Evolutionary conservation across 768 basidiomycete species (phyloP), one percentile per base, ranked within the genome.

Genomic region (Mycena crocata): DNA sequence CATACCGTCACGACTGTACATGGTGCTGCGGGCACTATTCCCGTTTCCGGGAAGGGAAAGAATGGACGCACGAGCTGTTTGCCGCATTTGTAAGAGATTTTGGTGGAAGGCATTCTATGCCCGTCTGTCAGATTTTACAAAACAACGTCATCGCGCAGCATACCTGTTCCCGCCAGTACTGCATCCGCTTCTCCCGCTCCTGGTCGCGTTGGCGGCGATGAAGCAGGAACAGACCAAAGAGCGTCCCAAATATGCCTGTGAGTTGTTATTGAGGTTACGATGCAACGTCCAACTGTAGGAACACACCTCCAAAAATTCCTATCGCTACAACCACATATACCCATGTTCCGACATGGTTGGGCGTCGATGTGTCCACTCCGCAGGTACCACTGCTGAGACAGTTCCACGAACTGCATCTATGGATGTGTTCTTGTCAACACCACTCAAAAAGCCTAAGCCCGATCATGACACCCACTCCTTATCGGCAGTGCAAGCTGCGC

Each of bases 121-220:
- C 59, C 10, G 15, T 61, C 42, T 66, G 59, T 49, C 17, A 64
- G 60, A 58, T 26, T 31, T 23, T 50, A 56, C 45, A n/a, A 26
- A n/a, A 23, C 17, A 17, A 14, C 14, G 9, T n/a, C 21, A 28
- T 19, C 12, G 19, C n/a, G 56, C 19, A 23, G 26, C 71, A 54
- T 68, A 89, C 91, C 85, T 94, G 94, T 81, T 96, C 94, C 70
- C 90, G 89, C 91, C 94, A 95, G 79, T 96, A 95, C 75, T 94
- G 93, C 45, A 90, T 80, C 70, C 94, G 90, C 78, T 91, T 94
- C 80, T 93, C 90, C 49, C 93, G 90, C 72, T 95, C 93, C 63
- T 82, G 78, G 44, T 90, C 89, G 70, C 94, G 88, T 69, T 91
- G 87, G 70, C 88, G 87, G 40, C 89, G 82, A 72, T 95, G 94